Evolutionary conservation across 495 filamentous ascomycete species (phyloP).

Genomic region (Hypomontagnella submonticulosa): DNA sequence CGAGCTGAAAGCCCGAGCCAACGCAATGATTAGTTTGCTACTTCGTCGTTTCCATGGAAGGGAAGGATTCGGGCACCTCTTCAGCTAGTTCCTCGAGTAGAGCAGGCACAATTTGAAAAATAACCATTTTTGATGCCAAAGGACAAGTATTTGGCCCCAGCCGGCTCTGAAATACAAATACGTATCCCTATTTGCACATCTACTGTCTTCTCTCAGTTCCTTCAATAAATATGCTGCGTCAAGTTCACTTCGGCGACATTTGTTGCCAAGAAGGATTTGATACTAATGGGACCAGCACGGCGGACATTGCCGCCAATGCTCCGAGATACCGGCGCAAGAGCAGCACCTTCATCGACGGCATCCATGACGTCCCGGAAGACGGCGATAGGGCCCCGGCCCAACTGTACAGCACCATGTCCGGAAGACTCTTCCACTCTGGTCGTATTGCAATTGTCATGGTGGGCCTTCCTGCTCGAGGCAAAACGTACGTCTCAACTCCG

Average conservation of each 20-base stretch:
- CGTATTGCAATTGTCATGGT: slow-evolving; percentile 97
- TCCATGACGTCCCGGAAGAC: slow-evolving; percentile 90
- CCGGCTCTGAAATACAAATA: slow-evolving; percentile 4
- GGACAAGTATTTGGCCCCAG: not conserved
- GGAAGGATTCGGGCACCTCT: not conserved
- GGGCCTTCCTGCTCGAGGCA: slow-evolving; percentile 93
- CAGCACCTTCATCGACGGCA: slow-evolving; percentile 95
- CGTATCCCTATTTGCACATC: not conserved
- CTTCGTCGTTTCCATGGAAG: not conserved
- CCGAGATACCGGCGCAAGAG: slow-evolving; percentile 85
- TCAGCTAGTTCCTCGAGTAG: not conserved
- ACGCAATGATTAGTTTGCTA: slow-evolving; percentile 8
- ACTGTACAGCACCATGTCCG: slow-evolving; percentile 97
- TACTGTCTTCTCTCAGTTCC: not conserved
- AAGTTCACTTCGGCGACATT: slow-evolving; percentile 29
- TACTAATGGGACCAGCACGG: slow-evolving; percentile 66
- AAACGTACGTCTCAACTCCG: slow-evolving; percentile 74
- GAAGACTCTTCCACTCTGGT: slow-evolving; percentile 95
- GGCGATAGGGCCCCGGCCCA: slow-evolving; percentile 93
- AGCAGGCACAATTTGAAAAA: not conserved
- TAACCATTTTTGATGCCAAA: too few species aligned
- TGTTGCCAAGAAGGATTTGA: slow-evolving; percentile 19
- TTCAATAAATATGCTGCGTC: slow-evolving; percentile 14
- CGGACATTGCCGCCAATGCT: slow-evolving; percentile 87
- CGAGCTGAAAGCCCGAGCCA: slow-evolving; percentile 6